Evolutionary conservation across 306 rosid genomes (phyloP).

Genomic region (Gynostemma pentaphyllum): DNA sequence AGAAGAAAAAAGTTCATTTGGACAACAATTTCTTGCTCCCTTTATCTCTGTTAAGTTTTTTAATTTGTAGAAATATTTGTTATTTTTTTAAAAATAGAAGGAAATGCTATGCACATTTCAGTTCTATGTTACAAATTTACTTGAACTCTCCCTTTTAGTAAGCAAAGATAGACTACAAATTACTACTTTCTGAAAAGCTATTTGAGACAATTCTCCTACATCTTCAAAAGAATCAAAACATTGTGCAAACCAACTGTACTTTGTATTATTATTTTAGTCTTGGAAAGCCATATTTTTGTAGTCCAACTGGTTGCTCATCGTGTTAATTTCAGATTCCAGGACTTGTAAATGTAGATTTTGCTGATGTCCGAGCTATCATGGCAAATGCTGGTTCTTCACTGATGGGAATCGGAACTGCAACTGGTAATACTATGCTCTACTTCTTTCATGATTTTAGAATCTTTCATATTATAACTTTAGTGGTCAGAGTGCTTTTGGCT

Average conservation of each 20-base stretch:
- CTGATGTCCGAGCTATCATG: conserved; percentile 94
- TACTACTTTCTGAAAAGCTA: not conserved
- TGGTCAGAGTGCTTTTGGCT: conserved; percentile 1
- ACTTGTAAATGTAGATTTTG: conserved; percentile 87
- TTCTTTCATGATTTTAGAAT: not conserved
- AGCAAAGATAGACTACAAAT: not conserved
- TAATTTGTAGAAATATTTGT: not conserved
- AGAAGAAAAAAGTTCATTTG: not conserved
- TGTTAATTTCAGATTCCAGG: conserved; percentile 71
- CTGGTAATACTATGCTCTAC: conserved; percentile 36
- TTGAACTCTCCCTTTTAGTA: not conserved
- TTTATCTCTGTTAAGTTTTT: not conserved
- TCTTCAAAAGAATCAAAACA: not conserved
- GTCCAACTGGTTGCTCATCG: conserved; percentile 12
- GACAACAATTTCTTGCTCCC: not conserved
- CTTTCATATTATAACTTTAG: not conserved
- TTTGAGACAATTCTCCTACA: not conserved
- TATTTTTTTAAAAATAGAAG: not conserved
- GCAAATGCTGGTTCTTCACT: conserved; percentile 90
- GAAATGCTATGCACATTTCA: not conserved
- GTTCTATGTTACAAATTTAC: not conserved
- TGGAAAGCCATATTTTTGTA: not conserved
- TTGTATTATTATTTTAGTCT: not conserved
- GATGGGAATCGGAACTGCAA: conserved; percentile 94
- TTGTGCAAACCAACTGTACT: not conserved